Conservation (phyloP, 768 basidiomycete species). For the Suillus subaureus region DNA sequence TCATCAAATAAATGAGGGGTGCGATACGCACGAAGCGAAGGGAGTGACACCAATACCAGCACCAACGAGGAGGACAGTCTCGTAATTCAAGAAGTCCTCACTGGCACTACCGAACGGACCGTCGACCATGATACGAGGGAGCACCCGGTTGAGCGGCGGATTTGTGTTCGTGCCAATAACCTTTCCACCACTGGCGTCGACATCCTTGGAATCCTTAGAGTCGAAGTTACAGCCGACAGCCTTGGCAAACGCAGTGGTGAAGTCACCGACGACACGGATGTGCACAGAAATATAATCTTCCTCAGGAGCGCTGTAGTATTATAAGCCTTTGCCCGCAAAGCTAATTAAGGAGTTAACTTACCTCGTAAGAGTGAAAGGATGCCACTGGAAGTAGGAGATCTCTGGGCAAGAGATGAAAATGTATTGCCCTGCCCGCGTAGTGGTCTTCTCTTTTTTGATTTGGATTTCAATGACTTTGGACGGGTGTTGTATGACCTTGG, state of each 20-base stretch:
- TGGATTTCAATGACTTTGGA: slow-evolving; percentile 94
- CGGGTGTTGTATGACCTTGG: slow-evolving; percentile 94
- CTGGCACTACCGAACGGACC: slow-evolving; percentile 93
- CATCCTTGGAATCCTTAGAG: slow-evolving; percentile 49
- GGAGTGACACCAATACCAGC: slow-evolving; percentile 97
- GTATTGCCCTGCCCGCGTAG: slow-evolving; percentile 85
- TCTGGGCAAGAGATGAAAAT: slow-evolving; percentile 92
- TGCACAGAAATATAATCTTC: slow-evolving; percentile 96
- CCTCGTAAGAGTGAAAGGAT: slow-evolving; percentile 94
- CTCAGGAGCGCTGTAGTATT: slow-evolving; percentile 72
- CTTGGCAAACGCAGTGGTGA: slow-evolving; percentile 79
- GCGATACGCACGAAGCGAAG: slow-evolving; percentile 78
- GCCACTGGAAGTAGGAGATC: slow-evolving; percentile 95
- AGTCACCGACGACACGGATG: slow-evolving; percentile 91
- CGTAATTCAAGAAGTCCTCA: slow-evolving; percentile 90
- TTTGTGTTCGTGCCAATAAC: slow-evolving; percentile 60
- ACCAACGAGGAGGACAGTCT: slow-evolving; percentile 86
- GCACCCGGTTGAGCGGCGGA: slow-evolving; percentile 66
- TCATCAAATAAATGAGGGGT: slow-evolving; percentile 2
- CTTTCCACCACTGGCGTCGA: slow-evolving; percentile 50
- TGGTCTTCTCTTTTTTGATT: slow-evolving; percentile 95
- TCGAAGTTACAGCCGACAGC: slow-evolving; percentile 85
- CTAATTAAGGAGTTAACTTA: slow-evolving; percentile 24
- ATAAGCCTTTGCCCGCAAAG: background rate
- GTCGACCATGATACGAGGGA: slow-evolving; percentile 95